phyloP scores from a whole-genome alignment of 176 grass and related monocot genomes.

The Oryza glumipatula region DNA sequence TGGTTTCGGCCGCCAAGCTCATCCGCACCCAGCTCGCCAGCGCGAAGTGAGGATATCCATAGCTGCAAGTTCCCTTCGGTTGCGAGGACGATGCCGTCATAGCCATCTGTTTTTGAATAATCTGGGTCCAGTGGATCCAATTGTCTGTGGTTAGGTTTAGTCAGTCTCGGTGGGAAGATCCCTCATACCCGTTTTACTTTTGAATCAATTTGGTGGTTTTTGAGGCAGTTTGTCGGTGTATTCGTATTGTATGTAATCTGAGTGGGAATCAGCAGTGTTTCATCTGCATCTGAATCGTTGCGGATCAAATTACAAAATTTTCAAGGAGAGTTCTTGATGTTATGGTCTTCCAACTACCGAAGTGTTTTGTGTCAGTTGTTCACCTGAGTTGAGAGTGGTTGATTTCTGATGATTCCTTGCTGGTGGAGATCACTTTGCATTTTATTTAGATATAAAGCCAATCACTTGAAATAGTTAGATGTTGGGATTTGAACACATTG shows the following conservation, averaged over 20 bases:
- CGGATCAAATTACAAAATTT: neutral
- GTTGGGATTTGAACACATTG: neutral
- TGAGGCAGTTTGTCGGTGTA: slow-evolving; percentile 37
- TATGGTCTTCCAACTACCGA: neutral
- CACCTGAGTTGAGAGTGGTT: neutral
- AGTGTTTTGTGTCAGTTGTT: neutral
- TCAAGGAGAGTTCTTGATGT: neutral
- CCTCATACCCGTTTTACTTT: neutral
- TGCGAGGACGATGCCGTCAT: slow-evolving; percentile 32
- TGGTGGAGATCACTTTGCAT: neutral
- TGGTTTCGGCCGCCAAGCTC: slow-evolving; percentile 77
- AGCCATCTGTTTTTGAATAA: slow-evolving; percentile 51
- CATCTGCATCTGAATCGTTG: slow-evolving; percentile 34
- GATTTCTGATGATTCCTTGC: neutral
- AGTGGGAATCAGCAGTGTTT: slow-evolving; percentile 38
- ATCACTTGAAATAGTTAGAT: neutral
- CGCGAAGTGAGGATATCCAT: slow-evolving; percentile 47
- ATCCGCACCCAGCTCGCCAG: slow-evolving; percentile 75
- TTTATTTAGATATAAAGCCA: too few species aligned
- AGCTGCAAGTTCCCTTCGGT: slow-evolving; percentile 23
- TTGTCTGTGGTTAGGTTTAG: slow-evolving; percentile 35
- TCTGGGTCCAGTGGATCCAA: slow-evolving; percentile 9
- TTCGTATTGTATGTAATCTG: slow-evolving; percentile 44
- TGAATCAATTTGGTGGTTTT: slow-evolving; percentile 38
- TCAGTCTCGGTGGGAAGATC: slow-evolving; percentile 16